Percentiles rank a stretch among this genome's conserved stretches.
phyloP scores from a whole-genome alignment of 192 early-diverging fungal genomes.

The Dispira parvispora region DNA sequence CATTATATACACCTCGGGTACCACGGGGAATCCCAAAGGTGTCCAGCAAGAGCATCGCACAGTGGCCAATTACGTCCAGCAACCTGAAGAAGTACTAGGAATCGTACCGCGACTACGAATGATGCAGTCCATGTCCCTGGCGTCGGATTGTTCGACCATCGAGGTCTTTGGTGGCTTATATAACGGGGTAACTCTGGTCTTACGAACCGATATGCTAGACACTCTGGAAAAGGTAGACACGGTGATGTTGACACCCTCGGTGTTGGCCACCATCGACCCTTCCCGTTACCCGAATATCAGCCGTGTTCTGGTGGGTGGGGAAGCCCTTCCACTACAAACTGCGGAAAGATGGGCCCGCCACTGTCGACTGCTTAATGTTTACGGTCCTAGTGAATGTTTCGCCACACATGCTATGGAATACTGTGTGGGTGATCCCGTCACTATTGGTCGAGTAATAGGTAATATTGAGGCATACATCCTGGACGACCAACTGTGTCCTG shows the following conservation, averaged over 20 bases:
- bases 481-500: constrained; percentile 11
- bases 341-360: neutral
- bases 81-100: neutral
- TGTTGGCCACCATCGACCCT: neutral
- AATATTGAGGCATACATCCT: constrained; percentile 17
- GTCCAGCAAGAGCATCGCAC: too few species aligned
- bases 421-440: constrained; percentile 3
- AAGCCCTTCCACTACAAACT: neutral
- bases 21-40: neutral
- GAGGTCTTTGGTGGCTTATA: neutral
- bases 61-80: too few species aligned
- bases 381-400: neutral
- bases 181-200: neutral
- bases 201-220: neutral
- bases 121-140: neutral
- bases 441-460: constrained; percentile 15
- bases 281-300: neutral
- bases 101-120: neutral
- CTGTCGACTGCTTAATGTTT: neutral
- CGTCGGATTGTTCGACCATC: neutral
- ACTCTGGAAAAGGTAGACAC: too few species aligned
- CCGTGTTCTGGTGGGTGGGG: neutral
- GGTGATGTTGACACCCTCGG: neutral
- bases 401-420: neutral
- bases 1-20: neutral